Evolutionary conservation across 257 asterid species (phyloP).

Genomic region (Solanum pinnatisectum): DNA sequence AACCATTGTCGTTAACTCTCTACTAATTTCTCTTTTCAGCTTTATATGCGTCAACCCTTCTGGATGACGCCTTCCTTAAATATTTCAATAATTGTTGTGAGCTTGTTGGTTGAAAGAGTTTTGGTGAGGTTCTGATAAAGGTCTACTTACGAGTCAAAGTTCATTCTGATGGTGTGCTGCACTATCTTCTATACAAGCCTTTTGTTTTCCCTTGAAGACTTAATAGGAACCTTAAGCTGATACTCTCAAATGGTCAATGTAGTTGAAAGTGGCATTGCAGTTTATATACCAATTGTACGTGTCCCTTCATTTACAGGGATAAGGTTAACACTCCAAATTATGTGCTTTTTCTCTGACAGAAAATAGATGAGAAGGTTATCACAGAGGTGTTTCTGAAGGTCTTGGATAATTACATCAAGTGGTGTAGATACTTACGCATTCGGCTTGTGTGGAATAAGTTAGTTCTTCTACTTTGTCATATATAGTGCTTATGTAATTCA

Average conservation of each 20-base stretch:
- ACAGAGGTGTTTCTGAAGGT: conserved; percentile 87
- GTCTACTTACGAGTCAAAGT: neutral
- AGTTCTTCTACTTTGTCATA: conserved; percentile 7
- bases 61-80: neutral
- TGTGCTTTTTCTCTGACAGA: conserved; percentile 32
- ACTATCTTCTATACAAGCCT: neutral
- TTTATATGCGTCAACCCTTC: neutral
- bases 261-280: neutral
- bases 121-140: neutral
- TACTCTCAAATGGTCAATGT: neutral
- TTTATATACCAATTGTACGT: neutral
- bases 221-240: neutral
- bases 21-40: neutral
- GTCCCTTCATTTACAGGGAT: neutral
- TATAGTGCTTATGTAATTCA: neutral
- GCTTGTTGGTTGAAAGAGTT: neutral
- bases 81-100: neutral
- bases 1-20: neutral
- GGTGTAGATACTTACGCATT: conserved; percentile 87
- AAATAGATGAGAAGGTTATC: conserved; percentile 81
- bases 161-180: neutral
- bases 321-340: neutral
- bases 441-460: conserved; percentile 90
- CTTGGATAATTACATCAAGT: conserved; percentile 90
- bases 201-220: neutral